Base-by-base conservation (phyloP, 768 basidiomycete genomes). In the Pleurotus tuber-regium region DNA sequence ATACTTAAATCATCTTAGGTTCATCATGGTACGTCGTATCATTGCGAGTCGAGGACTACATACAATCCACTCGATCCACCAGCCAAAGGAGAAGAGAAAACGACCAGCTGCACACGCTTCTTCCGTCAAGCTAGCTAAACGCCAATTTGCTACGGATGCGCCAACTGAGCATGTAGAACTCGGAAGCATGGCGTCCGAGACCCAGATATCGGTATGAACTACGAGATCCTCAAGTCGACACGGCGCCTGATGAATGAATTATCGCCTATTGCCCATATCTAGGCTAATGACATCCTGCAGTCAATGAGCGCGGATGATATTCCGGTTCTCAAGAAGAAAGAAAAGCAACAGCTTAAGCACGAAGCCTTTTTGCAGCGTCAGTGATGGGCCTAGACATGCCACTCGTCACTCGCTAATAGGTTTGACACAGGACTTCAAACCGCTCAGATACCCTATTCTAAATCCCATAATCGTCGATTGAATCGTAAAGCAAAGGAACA, bases 401-500 rank as follows among this genome's bases (percentile, higher is more conserved):
- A 19, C 8, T 4, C 2, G 21, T 30, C 21, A 19, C 11, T 26
- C 67, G 28, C 9, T 48, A 2, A 48, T n/a, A n/a, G n/a, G 19
- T 35, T 28, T 4, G 16, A 66, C 66, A 55, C 52, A 83, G 82
- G 72, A 5, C 66, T 90, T 39, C 79, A 76, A 52, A 65, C 72
- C 3, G 70, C 73, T 4, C 68, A 66, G 31, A 67, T 74, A 1
- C 81, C 82, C 16, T 83, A 86, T 61, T 90, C 89, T 0, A 90
- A 84, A 65, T 85, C 82, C 16, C 89, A 90, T 61, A 71, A 68
- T 38, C 79, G 87, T 19, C 81, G 89, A 25, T 59, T 85, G 61
- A 89, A 88, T 61, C 82, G 82, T 58, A 88, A 82, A 61, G 82
- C 77, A 43, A 83, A 76, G 50, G 83, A 84, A 60, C 77, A 84